Evolutionary conservation across 129 eudicot species (phyloP).

Genomic region (Pittosporum tobira): DNA sequence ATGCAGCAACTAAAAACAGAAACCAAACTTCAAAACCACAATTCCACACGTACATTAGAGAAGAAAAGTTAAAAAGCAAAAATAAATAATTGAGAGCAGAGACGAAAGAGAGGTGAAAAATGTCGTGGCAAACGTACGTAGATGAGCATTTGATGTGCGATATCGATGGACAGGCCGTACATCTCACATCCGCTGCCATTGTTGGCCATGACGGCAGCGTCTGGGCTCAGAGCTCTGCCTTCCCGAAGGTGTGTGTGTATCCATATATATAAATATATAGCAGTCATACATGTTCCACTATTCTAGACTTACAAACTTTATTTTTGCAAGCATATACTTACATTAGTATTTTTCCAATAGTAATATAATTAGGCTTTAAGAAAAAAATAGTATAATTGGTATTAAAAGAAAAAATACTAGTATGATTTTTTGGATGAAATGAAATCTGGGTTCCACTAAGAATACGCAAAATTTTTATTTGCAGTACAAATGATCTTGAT

Average conservation of each 20-base stretch:
- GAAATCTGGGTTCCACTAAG: no score
- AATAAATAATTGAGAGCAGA: no score
- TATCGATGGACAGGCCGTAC: slow-evolving; percentile 16
- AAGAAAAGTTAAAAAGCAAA: no score
- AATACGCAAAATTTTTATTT: no score
- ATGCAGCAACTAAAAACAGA: no score
- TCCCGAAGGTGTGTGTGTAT: slow-evolving; percentile 24
- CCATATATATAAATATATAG: no score
- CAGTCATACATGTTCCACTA: no score
- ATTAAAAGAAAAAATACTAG: no score
- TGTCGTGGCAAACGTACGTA: slow-evolving; percentile 47
- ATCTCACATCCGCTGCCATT: slow-evolving; percentile 39
- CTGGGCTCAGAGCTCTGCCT: slow-evolving; percentile 45
- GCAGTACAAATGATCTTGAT: no score
- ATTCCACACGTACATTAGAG: no score
- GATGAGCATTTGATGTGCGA: slow-evolving; percentile 44
- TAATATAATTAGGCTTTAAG: background rate
- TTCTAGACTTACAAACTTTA: background rate
- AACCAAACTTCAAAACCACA: no score
- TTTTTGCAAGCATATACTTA: background rate
- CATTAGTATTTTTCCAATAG: background rate
- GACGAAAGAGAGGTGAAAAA: background rate
- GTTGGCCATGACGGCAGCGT: slow-evolving; percentile 45
- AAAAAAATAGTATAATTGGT: background rate
- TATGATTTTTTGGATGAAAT: no score